Evolutionary conservation across 352 stramenopile species (phyloP), one percentile per base, ranked within the genome.

Genomic region (Phytophthora ramorum): DNA sequence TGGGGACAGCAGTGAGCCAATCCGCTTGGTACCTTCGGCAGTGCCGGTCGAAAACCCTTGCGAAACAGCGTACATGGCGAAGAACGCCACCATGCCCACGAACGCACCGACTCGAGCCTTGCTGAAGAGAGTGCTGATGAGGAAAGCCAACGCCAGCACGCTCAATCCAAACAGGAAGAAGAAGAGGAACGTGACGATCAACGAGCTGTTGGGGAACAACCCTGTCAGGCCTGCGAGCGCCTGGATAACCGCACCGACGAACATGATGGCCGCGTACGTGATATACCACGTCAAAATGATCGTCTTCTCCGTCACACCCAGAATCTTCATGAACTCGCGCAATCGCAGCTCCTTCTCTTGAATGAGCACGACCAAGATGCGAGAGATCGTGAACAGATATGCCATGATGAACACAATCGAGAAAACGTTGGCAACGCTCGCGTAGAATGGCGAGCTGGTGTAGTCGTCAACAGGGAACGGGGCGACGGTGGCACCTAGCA

Each of bases 281-380:
- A 98, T 81, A 55, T 87, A 91, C 85, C 85, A 93, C 12, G 75
- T 84, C 7, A 76, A 34, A 17, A 90, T 62, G 43, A 93, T 91
- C 17, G 66, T 69, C 2, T 49, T 65, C 50, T 93, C 82, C 14
- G 73, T 94, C 12, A 98, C 79, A 12, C 95, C 95, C 64, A 98
- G 88, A 41, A 89, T 84, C 67, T 94, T 93, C 72, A 98, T 94
- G 44, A 81, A 85, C 67, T 98, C 94, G 16, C 93, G 91, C 28
- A 93, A 78, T 10, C 87, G 78, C 1, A 77, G 77, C 55, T 98
- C 93, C 40, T 97, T 97, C 73, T 98, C 93, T 7, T 78, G 63
- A 8, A 98, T 95, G 46, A 98, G 73, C 14, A 77, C 69, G 8
- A 91, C 71, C 35, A 98, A 65, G 20, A 97, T 78, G 4, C 81